Conservation (phyloP, 768 basidiomycete genomes). For the Suillus cothurnatus region DNA sequence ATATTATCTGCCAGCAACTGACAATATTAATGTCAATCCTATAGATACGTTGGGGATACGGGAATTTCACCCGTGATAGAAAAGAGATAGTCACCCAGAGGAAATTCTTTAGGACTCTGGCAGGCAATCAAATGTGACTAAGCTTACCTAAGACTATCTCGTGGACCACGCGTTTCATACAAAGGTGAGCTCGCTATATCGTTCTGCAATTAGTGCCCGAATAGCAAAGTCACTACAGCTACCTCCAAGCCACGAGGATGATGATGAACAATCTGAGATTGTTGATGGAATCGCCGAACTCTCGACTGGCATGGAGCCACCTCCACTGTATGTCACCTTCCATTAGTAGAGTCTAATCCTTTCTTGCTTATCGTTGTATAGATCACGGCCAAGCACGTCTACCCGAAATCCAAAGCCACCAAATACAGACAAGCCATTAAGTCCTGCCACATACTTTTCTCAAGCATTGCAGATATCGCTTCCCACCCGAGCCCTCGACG, state of each 20-base stretch:
- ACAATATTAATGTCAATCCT: no score
- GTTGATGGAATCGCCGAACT: slow-evolving; percentile 62
- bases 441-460: slow-evolving; percentile 73
- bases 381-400: slow-evolving; percentile 14
- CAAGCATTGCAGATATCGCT: slow-evolving; percentile 81
- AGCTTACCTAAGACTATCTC: no score
- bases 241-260: slow-evolving; percentile 46
- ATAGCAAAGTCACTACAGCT: slow-evolving; percentile 71
- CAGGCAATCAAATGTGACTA: no score
- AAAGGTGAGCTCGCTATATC: slow-evolving; percentile 74
- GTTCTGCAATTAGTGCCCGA: slow-evolving; percentile 75
- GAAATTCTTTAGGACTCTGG: no score
- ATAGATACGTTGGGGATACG: no score
- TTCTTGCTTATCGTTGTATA: slow-evolving; percentile 18
- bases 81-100: no score
- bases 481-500: slow-evolving; percentile 59
- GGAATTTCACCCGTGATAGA: no score
- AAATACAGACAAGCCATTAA: slow-evolving; percentile 72
- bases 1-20: no score
- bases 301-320: slow-evolving; percentile 61
- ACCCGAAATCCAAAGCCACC: slow-evolving; percentile 42
- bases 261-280: slow-evolving; percentile 52
- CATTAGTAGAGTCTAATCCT: slow-evolving; percentile 12
- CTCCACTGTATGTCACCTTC: slow-evolving; percentile 53
- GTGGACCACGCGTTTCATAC: no score